Base-by-base conservation (phyloP, 2,329 filamentous ascomycete genomes). In the Venturia nashicola region DNA sequence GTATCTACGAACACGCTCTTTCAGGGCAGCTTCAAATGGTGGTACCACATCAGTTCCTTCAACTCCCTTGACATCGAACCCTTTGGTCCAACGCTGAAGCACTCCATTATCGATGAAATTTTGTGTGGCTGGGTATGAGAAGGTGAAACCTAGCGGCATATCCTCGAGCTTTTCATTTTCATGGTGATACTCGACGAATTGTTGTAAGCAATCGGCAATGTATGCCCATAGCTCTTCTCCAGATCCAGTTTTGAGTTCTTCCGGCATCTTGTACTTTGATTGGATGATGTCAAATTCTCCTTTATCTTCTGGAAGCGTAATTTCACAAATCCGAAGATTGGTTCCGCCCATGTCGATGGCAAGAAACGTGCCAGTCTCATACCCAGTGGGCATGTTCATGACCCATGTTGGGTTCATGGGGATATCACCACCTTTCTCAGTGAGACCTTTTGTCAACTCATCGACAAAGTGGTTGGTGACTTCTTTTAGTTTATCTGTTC, bases 371-470 rank as follows among this genome's bases (percentile, higher is more conserved):
- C 93, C 93, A 3, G 86, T 89, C 76, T 97, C 93, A 69, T 92
- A 75, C 68, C 93, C 93, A 72, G 89, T 88, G 46, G 93, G 93
- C 75, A 90, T 92, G 61, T 85, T 86, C 86, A 97, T 91, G 66
- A 95, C 92, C 93, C 93, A 97, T 65, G 93, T 97, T 65, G 93
- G 89, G 77, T 96, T 97, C 93, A 97, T 97, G 67, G 93, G 93
- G 76, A 99, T 97, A 75, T 88, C 95, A 66, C 91, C 92, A 67
- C 93, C 93, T 77, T 96, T 88, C 65, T 91, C 87, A 63, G 83
- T 89, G 63, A 97, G 81, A 70, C 91, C 91, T 77, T 96, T 96
- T 67, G 86, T 83, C 63, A 99, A 84, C 80, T 99, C 94, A 42
- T 82, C 83, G 61, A 95, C 82, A 74, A 99, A 99, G 75, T 96